phyloP scores from a whole-genome alignment of 1,284 basidiomycete genomes.

The Stygiomarasmius scandens region DNA sequence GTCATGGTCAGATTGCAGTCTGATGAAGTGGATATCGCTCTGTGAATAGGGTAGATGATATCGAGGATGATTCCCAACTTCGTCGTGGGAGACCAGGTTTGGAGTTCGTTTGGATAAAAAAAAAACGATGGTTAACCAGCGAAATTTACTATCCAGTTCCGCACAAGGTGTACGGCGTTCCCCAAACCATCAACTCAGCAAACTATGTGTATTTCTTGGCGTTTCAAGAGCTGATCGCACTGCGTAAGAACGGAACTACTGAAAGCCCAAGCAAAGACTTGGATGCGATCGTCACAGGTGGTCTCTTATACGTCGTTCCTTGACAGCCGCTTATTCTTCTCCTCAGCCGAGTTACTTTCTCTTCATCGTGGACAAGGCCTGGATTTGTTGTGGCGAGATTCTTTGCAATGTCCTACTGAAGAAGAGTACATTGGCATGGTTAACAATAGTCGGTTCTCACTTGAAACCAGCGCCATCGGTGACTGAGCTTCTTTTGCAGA shows the following conservation, averaged over 20 bases:
- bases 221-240: slow-evolving; percentile 73
- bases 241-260: slow-evolving; percentile 43
- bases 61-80: slow-evolving; percentile 94
- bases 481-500: slow-evolving; percentile 52
- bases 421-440: slow-evolving; percentile 97
- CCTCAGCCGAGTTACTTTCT: slow-evolving; percentile 80
- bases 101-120: slow-evolving; percentile 15
- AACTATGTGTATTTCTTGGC: slow-evolving; percentile 97
- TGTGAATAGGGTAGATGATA: slow-evolving; percentile 84
- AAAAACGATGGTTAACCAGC: neutral
- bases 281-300: slow-evolving; percentile 73
- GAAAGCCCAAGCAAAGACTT: slow-evolving; percentile 44
- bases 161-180: slow-evolving; percentile 94
- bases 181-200: slow-evolving; percentile 97
- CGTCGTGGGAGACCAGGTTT: slow-evolving; percentile 83
- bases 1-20: too few species aligned
- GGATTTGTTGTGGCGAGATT: slow-evolving; percentile 94
- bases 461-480: slow-evolving; percentile 7
- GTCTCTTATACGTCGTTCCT: slow-evolving; percentile 16
- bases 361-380: slow-evolving; percentile 96
- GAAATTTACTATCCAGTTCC: slow-evolving; percentile 54
- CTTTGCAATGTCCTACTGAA: slow-evolving; percentile 89
- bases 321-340: neutral
- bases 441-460: slow-evolving; percentile 74
- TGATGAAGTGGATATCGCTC: neutral